These are phyloP conservation scores for Aspergillus nanangensis DNA, from an alignment of 495 filamentous ascomycete species.

Conservation along the genomic window DNA sequence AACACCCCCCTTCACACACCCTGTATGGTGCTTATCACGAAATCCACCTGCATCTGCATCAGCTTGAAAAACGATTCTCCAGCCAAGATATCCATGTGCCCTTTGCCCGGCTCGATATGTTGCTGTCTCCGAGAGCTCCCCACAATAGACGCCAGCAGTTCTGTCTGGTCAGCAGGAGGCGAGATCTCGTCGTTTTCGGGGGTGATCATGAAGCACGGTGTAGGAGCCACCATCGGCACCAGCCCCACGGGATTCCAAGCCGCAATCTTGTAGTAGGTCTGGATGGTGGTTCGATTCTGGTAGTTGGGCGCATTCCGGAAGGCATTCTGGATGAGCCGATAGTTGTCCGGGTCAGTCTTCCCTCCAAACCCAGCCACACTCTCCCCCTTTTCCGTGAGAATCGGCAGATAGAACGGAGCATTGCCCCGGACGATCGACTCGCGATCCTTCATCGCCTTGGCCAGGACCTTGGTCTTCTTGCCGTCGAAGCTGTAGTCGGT, in stretches of 20 bases:
- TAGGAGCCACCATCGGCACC: neutral
- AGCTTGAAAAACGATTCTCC: neutral
- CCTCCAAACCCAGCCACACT: slow-evolving; percentile 22
- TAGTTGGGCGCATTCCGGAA: neutral
- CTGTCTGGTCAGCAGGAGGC: neutral
- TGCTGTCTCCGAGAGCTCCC: neutral
- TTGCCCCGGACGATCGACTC: slow-evolving; percentile 19
- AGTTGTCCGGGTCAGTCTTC: neutral
- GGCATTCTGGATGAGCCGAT: neutral
- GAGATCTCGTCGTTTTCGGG: neutral
- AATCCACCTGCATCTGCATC: neutral
- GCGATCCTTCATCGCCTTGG: slow-evolving; percentile 18
- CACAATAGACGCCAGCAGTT: neutral
- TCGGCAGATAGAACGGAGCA: slow-evolving; percentile 12
- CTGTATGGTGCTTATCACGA: no score
- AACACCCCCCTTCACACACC: no score
- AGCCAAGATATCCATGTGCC: neutral
- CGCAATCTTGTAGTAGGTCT: neutral
- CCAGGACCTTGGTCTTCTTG: slow-evolving; percentile 8
- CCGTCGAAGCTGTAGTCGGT: slow-evolving; percentile 6
- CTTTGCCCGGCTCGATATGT: neutral
- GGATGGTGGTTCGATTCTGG: neutral
- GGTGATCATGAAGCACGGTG: neutral
- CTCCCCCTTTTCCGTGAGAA: slow-evolving; percentile 28
- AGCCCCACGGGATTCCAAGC: neutral